Evolutionary conservation across 2,329 filamentous ascomycete species (phyloP).

Genomic region (Aspergillus sp.): DNA sequence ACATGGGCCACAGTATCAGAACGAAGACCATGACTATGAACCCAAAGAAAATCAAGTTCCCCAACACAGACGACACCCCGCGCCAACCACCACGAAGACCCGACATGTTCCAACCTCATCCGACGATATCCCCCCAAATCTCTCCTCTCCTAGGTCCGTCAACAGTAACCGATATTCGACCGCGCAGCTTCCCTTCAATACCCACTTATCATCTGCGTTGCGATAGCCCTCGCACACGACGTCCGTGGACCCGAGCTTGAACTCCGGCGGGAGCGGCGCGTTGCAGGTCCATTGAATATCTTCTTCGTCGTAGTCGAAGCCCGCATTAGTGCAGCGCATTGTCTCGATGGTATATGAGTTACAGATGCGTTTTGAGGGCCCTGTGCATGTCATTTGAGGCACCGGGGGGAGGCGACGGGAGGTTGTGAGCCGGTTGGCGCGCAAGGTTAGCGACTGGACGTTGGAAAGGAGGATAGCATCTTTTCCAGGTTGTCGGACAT

Average conservation of each 20-base stretch:
- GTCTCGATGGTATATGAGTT: slow-evolving; percentile 65
- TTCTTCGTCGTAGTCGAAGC: slow-evolving; percentile 66
- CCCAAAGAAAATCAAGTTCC: slow-evolving; percentile 26
- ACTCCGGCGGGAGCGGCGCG: slow-evolving; percentile 53
- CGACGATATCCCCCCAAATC: slow-evolving; percentile 47
- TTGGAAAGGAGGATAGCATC: slow-evolving; percentile 54
- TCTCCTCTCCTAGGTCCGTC: slow-evolving; percentile 65
- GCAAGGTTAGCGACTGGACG: slow-evolving; percentile 72
- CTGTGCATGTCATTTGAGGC: slow-evolving; percentile 71
- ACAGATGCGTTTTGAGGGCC: slow-evolving; percentile 54
- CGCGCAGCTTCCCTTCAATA: slow-evolving; percentile 87
- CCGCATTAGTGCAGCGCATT: slow-evolving; percentile 85
- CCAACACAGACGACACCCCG: slow-evolving; percentile 8
- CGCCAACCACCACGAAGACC: slow-evolving; percentile 26
- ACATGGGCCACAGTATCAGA: slow-evolving; percentile 19
- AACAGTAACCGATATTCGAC: slow-evolving; percentile 79
- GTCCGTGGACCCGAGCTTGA: slow-evolving; percentile 75
- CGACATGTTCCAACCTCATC: slow-evolving; percentile 14
- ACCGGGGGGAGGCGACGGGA: slow-evolving; percentile 68
- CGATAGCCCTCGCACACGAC: slow-evolving; percentile 88
- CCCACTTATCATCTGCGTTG: slow-evolving; percentile 65
- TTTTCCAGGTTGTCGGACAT: slow-evolving; percentile 27
- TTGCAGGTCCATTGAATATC: slow-evolving; percentile 89
- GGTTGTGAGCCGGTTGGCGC: slow-evolving; percentile 57
- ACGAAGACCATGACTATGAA: slow-evolving; percentile 23